Evolutionary conservation across 805 yeast species (phyloP).

Genomic region (Nakazawaea wyomingensis): DNA sequence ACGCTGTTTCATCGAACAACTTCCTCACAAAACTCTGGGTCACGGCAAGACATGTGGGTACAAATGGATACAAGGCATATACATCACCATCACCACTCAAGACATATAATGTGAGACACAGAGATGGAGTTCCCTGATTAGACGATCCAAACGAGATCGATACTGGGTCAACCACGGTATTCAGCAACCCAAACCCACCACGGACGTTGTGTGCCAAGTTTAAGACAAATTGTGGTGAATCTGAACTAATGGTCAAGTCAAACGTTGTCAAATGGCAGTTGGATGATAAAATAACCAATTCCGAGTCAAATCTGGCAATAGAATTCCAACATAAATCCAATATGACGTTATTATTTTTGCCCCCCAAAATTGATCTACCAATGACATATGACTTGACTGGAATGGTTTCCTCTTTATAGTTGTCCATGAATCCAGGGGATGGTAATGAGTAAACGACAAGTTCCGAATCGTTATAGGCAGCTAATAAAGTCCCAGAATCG

Average conservation of each 20-base stretch:
- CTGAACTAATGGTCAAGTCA: constrained; percentile 27
- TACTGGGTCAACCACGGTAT: constrained; percentile 27
- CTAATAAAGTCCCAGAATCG: constrained; percentile 26
- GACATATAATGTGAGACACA: constrained; percentile 49
- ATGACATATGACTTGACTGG: not conserved
- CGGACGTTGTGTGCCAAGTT: constrained; percentile 17
- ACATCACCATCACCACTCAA: constrained; percentile 53
- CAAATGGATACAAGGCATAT: constrained; percentile 58
- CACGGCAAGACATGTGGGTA: constrained; percentile 42
- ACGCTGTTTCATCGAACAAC: constrained; percentile 29
- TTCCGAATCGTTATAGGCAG: constrained; percentile 21
- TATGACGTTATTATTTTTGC: constrained; percentile 21
- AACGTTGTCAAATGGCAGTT: constrained; percentile 29
- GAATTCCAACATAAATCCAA: constrained; percentile 40
- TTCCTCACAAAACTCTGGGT: constrained; percentile 25
- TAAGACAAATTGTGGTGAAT: constrained; percentile 18
- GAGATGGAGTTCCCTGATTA: constrained; percentile 26
- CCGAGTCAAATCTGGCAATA: constrained; percentile 36
- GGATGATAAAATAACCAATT: constrained; percentile 35
- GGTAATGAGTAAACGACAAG: constrained; percentile 24
- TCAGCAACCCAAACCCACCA: constrained; percentile 18
- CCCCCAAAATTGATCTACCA: constrained; percentile 2
- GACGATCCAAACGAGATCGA: constrained; percentile 42
- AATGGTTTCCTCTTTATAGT: not conserved
- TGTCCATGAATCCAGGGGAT: constrained; percentile 12